Base-by-base conservation (phyloP, 805 yeast genomes). In the Ogataea dorogensis region DNA sequence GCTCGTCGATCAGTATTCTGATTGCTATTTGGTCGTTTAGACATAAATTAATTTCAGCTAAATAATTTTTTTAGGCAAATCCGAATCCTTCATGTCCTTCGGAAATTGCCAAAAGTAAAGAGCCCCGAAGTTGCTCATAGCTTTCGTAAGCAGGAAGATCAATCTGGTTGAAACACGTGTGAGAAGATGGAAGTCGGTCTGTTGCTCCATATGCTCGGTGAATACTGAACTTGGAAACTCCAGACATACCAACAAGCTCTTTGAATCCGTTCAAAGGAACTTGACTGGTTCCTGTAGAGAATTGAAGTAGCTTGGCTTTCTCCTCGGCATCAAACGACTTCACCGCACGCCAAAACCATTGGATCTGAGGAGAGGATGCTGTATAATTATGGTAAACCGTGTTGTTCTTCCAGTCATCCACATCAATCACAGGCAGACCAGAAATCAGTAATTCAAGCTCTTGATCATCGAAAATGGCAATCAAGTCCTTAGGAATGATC, bases 21-120 rank as follows among this genome's bases (percentile, higher is more conserved):
- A 17, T 20, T 13, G 12, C n/a, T n/a, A 18, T 24, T 18, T 19
- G n/a, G 22, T 21, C 40, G 19, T 20, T 25, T 36, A 12, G 40
- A 30, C 40, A 36, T 36, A 5, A 20, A 12, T 7, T 12, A 36
- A 24, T 14, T 17, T 17, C 12, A 17, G 16, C n/a, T 30, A 21
- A 30, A 17, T 17, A 33, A 30, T 31, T 23, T 11, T 24, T 24
- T 32, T 31, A 61, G 12, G 91, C 94, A 56, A 88, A 73, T 9
- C 97, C 98, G 65, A 93, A 93, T 3, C 98, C 98, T 67, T 86
- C 96, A 53, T 85, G 83, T 13, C 98, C 98, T 61, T 93, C 98
- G 17, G 88, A 85, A 12, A 93, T 77, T 0, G 98, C 97, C 47
- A 85, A 58, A 46, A 89, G 63, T 44, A 93, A 60, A 1, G 93